Base-by-base conservation (phyloP, 2,329 filamentous ascomycete species). In the Truncatella angustata region DNA sequence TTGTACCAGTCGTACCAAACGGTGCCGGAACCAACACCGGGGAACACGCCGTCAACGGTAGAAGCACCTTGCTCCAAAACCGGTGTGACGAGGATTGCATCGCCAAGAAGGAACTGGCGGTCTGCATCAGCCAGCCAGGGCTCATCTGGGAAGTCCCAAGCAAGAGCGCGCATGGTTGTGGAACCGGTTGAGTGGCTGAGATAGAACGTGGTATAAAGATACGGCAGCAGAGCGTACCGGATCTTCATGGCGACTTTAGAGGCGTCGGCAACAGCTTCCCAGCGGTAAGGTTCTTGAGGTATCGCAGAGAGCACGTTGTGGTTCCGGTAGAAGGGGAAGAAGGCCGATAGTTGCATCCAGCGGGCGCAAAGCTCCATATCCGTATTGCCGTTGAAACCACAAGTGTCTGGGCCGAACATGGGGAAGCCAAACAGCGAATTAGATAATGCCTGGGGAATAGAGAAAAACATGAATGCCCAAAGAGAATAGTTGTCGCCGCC, bases 1-100 rank as follows among this genome's bases (percentile, higher is more conserved):
- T 79, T 87, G 67, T 91, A 91, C 87, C 87, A 92, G 65, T 92
- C 88, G 61, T 91, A 92, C 85, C 87, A 92, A 2, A 83, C 66
- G 36, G 82, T 80, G 3, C 75, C 84, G 1, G 77, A 68, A 2
- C 76, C 75, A 2, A 84, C 67, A 5, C 87, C 87, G 0, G 88
- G 88, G 66, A 91, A 91, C 3, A 90, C 80, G 24, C 84, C 87
- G 23, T 81, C 71, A 6, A 90, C 86, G 2, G 75, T 78, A 0
- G 71, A 79, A 16, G 80, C 80, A 6, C 81, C 84, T 56, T 84
- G 83, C 3, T 76, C 79, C 2, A 91, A 77, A 0, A 87, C 86
- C 0, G 88, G 88, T 0, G 82, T 82, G 26, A 91, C 77, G 60
- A 91, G 70, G 36, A 91, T 67, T 1, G 80, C 79, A 0, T 77